Evolutionary conservation across 1,139 yeast genomes (phyloP), one percentile per base, ranked within the genome.

Genomic region (Geotrichum citri-aurantii): DNA sequence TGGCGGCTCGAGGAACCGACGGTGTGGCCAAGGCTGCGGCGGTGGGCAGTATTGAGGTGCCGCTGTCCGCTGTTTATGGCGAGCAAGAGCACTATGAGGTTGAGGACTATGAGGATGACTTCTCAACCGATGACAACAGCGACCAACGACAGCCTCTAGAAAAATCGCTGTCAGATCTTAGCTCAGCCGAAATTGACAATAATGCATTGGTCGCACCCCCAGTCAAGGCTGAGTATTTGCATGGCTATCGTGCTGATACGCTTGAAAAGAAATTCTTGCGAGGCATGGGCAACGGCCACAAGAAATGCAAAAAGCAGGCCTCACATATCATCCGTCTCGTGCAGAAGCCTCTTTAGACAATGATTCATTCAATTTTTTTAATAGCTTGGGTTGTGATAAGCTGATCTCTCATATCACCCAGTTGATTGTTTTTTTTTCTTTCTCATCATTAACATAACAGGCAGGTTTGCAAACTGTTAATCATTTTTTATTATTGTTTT

Each of bases 1-100:
- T 75, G 26, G 81, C 80, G n/a, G 69, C 76, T 17, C 44, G 44
- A 7, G 44, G 44, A n/a, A 37, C 44, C 17, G 21, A 8, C 19
- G 44, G 44, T 21, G 40, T 49, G 50, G 23, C 57, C 48, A 48
- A 53, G 47, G 47, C 56, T 3, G n/a, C 6, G 21, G 33, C 56
- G 10, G 33, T 31, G 8, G 44, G 21, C 23, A n/a, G 44, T 19
- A 37, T 37, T 37, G 27, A 23, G 29, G 37, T 53, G 10, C 56
- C 56, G 1, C 12, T 37, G 8, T 33, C 40, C 47, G 44, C 51
- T 10, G 52, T 37, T 19, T 53, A 53, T 17, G 44, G 21, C 12
- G 52, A 33, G 27, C 48, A 52, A n/a, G 26, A 27, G 17, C 33
- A 50, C 47, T 8, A 37, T 7, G 49, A 46, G 26, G 21, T 12